Conservation (phyloP, 495 filamentous ascomycete genomes). For the Tuber aestivum region DNA sequence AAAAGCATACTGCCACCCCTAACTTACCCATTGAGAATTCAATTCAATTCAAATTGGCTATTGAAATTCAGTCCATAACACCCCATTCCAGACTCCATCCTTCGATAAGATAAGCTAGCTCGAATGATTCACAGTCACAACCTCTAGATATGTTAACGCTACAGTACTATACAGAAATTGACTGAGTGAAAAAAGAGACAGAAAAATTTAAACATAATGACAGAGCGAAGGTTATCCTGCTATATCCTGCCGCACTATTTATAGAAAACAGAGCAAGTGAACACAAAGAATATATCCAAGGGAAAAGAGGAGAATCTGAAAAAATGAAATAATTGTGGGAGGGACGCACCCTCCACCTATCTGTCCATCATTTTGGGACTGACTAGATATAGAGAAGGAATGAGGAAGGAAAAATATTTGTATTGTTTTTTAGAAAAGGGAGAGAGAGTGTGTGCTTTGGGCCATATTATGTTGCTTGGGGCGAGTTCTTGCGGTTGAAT, state of each 20-base stretch:
- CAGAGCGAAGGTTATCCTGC: background rate
- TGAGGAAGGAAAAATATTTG: no score
- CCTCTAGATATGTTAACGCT: background rate
- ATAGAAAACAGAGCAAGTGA: background rate
- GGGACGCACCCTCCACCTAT: background rate
- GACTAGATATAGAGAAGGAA: no score
- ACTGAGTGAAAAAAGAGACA: background rate
- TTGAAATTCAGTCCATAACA: background rate
- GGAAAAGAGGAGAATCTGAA: background rate
- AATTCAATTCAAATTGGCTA: background rate
- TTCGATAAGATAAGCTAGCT: background rate
- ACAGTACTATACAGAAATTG: background rate
- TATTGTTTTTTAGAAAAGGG: no score
- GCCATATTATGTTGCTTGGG: no score
- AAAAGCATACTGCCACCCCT: conserved; percentile 26
- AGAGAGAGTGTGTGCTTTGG: no score
- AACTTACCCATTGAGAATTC: no score
- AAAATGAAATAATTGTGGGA: background rate
- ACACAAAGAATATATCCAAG: background rate
- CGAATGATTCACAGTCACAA: background rate
- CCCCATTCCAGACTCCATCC: background rate
- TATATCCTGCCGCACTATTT: background rate
- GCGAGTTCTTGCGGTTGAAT: no score
- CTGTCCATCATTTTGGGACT: no score
- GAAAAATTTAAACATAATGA: background rate